Conservation (phyloP, 345 rosid species). For the Heritiera fomes region DNA sequence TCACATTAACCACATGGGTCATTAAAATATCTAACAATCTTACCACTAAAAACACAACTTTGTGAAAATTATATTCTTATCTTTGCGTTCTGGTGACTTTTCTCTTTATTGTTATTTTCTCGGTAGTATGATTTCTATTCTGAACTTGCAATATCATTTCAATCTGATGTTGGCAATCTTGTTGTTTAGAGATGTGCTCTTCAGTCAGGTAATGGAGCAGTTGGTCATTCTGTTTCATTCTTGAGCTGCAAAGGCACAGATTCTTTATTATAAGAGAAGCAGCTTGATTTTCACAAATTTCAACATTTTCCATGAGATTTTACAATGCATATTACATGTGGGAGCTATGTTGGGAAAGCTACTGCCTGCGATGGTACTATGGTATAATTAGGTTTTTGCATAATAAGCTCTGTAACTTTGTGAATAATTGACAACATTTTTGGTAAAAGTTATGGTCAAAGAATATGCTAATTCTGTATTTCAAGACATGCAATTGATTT, state of each 20-base stretch:
- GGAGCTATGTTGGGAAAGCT: neutral
- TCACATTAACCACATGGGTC: too few relatives aligned
- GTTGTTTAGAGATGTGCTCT: neutral
- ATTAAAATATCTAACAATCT: too few relatives aligned
- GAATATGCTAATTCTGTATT: neutral
- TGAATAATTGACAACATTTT: neutral
- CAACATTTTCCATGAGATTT: neutral
- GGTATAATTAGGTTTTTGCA: neutral
- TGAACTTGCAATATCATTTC: neutral
- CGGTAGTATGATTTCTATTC: neutral
- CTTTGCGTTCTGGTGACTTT: neutral
- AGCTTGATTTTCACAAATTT: neutral
- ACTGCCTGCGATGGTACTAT: neutral
- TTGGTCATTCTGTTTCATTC: neutral
- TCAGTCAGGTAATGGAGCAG: neutral
- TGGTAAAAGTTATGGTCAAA: neutral
- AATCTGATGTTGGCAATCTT: neutral
- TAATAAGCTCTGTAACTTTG: neutral
- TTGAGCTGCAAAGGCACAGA: neutral
- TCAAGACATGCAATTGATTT: neutral
- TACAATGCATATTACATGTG: neutral
- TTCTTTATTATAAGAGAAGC: neutral
- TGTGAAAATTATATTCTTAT: neutral
- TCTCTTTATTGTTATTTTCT: neutral
- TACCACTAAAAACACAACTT: neutral